These are phyloP conservation scores for Cicer arietinum DNA, from an alignment of 306 rosid species.

Conservation along the genomic window DNA sequence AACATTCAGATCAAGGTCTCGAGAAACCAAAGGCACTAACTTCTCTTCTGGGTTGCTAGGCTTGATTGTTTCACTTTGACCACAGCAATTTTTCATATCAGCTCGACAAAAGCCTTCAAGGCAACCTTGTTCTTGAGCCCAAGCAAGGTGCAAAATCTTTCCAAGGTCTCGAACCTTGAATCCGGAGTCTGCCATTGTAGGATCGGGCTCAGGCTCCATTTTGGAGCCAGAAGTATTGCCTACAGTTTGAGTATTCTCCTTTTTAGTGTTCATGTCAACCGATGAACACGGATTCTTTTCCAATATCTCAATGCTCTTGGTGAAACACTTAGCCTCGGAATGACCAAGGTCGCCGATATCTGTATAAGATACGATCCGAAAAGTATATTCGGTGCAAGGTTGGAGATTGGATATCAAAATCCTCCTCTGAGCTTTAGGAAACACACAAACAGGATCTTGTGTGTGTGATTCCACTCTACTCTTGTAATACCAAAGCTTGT, in stretches of 20 bases:
- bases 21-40: conserved; percentile 59
- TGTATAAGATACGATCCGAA: conserved; percentile 77
- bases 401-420: conserved; percentile 81
- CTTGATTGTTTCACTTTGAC: conserved; percentile 56
- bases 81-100: conserved; percentile 74
- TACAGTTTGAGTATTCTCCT: conserved; percentile 53
- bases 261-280: conserved; percentile 50
- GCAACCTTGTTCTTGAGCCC: conserved; percentile 84
- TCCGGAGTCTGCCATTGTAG: conserved; percentile 58
- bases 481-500: conserved; percentile 95
- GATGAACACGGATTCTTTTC: conserved; percentile 55
- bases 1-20: conserved; percentile 90
- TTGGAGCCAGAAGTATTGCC: conserved; percentile 62
- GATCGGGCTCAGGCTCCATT: conserved; percentile 59
- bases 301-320: conserved; percentile 85
- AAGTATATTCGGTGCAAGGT: conserved; percentile 93
- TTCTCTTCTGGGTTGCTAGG: conserved; percentile 65
- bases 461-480: conserved; percentile 69
- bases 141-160: conserved; percentile 74
- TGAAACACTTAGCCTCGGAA: conserved; percentile 97
- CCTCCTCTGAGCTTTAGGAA: conserved; percentile 88
- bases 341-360: conserved; percentile 89
- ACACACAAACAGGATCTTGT: conserved; percentile 84
- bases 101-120: conserved; percentile 79
- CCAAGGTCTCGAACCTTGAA: conserved; percentile 97